Percentiles rank a stretch among this genome's conserved stretches.
Evolutionary conservation across 495 filamentous ascomycete species (phyloP).

Genomic region (Geoglossum glabrum): DNA sequence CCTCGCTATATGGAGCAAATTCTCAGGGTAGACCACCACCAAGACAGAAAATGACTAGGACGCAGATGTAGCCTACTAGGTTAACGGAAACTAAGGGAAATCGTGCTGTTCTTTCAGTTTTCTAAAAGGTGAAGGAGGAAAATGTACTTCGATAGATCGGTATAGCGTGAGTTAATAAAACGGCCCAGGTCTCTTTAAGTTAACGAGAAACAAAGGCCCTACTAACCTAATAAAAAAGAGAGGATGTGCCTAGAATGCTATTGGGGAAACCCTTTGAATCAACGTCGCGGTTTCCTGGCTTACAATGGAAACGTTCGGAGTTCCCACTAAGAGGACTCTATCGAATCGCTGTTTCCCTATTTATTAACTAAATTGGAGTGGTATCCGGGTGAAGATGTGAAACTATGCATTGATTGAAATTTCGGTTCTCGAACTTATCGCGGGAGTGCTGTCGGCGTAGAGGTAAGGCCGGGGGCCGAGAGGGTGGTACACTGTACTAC

Average conservation of each 20-base stretch:
- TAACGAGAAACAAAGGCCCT: background rate
- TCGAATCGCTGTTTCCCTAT: background rate
- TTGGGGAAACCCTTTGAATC: background rate
- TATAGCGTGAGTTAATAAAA: background rate
- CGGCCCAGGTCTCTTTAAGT: background rate
- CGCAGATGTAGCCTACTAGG: background rate
- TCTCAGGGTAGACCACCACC: background rate
- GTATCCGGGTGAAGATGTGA: background rate
- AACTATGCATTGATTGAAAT: no score
- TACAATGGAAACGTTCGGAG: background rate
- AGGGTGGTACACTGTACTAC: no score
- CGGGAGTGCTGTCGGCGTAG: no score
- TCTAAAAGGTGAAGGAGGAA: background rate
- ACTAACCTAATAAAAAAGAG: background rate
- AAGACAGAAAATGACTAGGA: background rate
- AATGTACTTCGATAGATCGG: background rate
- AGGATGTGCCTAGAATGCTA: background rate
- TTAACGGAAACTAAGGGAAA: background rate
- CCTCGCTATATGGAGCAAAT: background rate
- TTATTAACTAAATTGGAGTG: background rate
- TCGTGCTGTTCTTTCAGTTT: background rate
- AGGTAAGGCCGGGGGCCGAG: no score
- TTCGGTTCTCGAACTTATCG: background rate
- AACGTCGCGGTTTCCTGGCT: background rate
- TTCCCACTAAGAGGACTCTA: background rate